phyloP scores from a whole-genome alignment of 331 rosid genomes.

The Quercus tomentella region DNA sequence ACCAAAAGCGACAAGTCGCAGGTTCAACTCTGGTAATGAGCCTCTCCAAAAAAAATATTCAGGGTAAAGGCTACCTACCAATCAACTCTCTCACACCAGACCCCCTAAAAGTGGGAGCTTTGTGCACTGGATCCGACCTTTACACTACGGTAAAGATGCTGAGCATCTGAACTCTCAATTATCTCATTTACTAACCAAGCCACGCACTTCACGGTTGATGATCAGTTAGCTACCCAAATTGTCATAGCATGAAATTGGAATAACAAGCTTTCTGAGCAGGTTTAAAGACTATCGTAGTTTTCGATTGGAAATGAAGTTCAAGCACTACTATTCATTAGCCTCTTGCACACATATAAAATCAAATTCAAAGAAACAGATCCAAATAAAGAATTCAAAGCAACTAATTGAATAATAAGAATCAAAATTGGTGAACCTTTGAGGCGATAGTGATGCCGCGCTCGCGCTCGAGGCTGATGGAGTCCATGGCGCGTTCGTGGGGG shows the following conservation, averaged over 20 bases:
- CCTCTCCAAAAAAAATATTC: too few species aligned
- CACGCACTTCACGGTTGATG: neutral
- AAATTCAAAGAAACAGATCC: neutral
- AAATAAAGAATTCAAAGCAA: neutral
- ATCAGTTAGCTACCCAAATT: neutral
- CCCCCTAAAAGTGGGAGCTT: too few species aligned
- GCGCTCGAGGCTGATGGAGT: constrained; percentile 77
- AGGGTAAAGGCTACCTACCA: too few species aligned
- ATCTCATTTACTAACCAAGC: neutral
- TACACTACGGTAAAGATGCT: neutral
- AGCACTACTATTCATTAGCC: neutral
- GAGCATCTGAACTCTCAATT: neutral
- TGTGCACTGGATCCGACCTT: too few species aligned
- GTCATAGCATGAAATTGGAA: neutral
- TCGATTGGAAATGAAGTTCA: neutral
- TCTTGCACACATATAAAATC: neutral
- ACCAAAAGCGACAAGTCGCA: too few species aligned
- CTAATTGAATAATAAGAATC: neutral
- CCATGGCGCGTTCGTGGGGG: constrained; percentile 98
- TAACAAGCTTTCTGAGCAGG: neutral
- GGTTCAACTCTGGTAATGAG: too few species aligned
- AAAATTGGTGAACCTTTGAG: constrained; percentile 54
- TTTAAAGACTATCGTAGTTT: too few species aligned
- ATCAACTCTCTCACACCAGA: too few species aligned
- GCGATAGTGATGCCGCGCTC: constrained; percentile 97